Evolutionary conservation across 352 stramenopile species (phyloP).

Genomic region (Vaucheria bursata): DNA sequence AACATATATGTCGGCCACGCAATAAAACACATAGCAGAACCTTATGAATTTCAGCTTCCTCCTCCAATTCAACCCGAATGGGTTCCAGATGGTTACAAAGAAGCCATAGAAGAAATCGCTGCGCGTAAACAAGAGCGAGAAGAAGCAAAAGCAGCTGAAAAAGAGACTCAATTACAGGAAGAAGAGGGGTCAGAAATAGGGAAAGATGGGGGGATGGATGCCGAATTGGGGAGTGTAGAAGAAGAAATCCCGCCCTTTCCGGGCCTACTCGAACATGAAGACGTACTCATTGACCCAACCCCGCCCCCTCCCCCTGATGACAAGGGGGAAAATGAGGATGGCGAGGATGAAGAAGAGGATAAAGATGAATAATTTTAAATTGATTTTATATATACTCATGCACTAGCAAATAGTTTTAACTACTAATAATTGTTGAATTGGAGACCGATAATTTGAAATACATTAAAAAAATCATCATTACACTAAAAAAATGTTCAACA

Average conservation of each 20-base stretch:
- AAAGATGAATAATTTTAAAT: too few species aligned
- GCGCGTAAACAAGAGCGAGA: slow-evolving; percentile 55
- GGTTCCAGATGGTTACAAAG: slow-evolving; percentile 11
- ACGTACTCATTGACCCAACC: background rate
- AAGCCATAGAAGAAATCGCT: slow-evolving; percentile 58
- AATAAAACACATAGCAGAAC: slow-evolving; percentile 52
- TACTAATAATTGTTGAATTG: too few species aligned
- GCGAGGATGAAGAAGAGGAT: too few species aligned
- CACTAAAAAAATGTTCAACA: too few species aligned
- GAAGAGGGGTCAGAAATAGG: slow-evolving; percentile 20
- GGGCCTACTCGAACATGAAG: slow-evolving; percentile 50
- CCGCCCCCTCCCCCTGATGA: too few species aligned
- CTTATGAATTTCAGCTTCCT: slow-evolving; percentile 58
- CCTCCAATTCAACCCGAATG: slow-evolving; percentile 54
- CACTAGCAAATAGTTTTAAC: too few species aligned
- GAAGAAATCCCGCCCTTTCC: background rate
- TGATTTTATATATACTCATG: too few species aligned
- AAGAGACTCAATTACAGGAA: slow-evolving; percentile 47
- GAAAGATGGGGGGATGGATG: background rate
- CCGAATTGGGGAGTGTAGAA: background rate
- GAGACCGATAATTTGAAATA: too few species aligned
- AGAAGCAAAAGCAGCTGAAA: slow-evolving; percentile 51
- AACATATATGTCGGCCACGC: slow-evolving; percentile 77
- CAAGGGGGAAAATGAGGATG: too few species aligned
- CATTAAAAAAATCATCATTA: too few species aligned